Evolutionary conservation across 1,139 yeast species (phyloP).

Genomic region (Diutina scorzettiae): DNA sequence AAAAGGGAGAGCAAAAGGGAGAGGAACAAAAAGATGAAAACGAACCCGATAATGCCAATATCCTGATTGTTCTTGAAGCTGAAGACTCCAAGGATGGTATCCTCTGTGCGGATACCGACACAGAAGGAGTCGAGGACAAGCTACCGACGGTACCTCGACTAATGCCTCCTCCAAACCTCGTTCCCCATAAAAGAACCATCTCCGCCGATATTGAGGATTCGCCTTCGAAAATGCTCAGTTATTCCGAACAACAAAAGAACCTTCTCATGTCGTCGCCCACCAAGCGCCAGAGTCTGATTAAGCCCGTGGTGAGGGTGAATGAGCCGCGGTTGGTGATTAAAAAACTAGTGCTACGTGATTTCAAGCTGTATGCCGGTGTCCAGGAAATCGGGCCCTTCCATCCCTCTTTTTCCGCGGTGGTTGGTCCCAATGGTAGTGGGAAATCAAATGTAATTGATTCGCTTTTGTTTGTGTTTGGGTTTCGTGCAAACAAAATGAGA

Average conservation of each 20-base stretch:
- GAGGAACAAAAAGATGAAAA: too few relatives aligned
- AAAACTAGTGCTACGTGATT: slow-evolving; percentile 63
- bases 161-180: background rate
- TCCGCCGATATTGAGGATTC: background rate
- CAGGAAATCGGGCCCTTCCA: slow-evolving; percentile 94
- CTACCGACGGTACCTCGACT: too few relatives aligned
- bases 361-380: slow-evolving; percentile 93
- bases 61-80: too few relatives aligned
- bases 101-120: background rate
- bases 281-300: background rate
- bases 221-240: background rate
- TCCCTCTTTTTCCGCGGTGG: slow-evolving; percentile 88
- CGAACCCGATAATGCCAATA: too few relatives aligned
- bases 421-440: slow-evolving; percentile 99
- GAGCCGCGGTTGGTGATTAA: slow-evolving; percentile 64
- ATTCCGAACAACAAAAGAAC: slow-evolving; percentile 3
- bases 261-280: slow-evolving; percentile 1
- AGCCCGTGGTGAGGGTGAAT: slow-evolving; percentile 7
- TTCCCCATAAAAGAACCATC: background rate
- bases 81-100: too few relatives aligned
- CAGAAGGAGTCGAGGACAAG: background rate
- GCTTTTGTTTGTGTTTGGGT: slow-evolving; percentile 91
- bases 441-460: slow-evolving; percentile 96
- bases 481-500: slow-evolving; percentile 93
- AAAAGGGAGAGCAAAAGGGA: too few relatives aligned